Conservation (phyloP, 139 green algal species). For the Coelastrella sp. region DNA sequence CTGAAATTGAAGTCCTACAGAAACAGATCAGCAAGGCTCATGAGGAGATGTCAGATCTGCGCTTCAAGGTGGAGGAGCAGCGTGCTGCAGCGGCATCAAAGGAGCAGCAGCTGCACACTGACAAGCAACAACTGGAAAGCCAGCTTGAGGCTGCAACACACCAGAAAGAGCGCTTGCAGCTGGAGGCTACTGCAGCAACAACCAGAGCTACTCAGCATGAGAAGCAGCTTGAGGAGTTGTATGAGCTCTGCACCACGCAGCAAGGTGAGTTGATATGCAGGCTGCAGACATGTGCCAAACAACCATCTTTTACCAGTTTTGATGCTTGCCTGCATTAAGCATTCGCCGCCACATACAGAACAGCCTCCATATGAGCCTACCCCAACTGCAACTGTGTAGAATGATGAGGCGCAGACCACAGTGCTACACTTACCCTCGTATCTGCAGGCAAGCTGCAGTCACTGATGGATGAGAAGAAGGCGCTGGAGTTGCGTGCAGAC, state of each 20-base stretch:
- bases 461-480: slow-evolving; percentile 73
- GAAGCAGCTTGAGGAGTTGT: slow-evolving; percentile 41
- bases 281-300: background rate
- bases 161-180: slow-evolving; percentile 32
- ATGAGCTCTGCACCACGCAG: slow-evolving; percentile 37
- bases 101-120: slow-evolving; percentile 1
- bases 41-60: slow-evolving; percentile 48
- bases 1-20: slow-evolving; percentile 71
- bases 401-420: background rate
- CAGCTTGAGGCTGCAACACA: slow-evolving; percentile 12
- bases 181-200: slow-evolving; percentile 17
- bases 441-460: slow-evolving; percentile 53
- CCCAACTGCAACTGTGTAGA: slow-evolving; percentile 13
- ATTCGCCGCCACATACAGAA: too few relatives aligned
- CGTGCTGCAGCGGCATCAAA: slow-evolving; percentile 21
- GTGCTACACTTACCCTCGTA: too few relatives aligned
- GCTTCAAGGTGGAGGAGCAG: slow-evolving; percentile 41
- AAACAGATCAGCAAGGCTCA: slow-evolving; percentile 55
- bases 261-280: background rate
- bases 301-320: too few relatives aligned
- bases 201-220: slow-evolving; percentile 37
- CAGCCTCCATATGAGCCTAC: background rate
- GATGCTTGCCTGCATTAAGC: too few relatives aligned
- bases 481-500: slow-evolving; percentile 66
- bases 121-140: slow-evolving; percentile 36